These are phyloP conservation scores for Colletotrichum gigasporum DNA, from an alignment of 2,329 filamentous ascomycete genomes.

Conservation along the genomic window DNA sequence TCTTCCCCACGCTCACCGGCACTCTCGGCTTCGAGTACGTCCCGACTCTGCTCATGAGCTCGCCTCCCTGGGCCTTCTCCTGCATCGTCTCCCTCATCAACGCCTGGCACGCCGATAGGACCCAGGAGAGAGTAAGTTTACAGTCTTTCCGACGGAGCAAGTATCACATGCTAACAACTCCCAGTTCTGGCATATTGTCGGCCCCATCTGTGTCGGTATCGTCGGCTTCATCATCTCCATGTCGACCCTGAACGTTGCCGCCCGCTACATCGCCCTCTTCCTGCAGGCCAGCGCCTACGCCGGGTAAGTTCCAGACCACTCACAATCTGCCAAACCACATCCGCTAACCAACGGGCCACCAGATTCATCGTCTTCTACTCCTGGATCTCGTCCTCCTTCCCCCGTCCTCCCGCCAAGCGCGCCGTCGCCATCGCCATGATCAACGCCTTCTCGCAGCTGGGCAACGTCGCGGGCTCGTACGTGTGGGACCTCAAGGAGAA, in stretches of 20 bases:
- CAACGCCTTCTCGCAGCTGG: slow-evolving; percentile 67
- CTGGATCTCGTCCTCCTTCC: slow-evolving; percentile 67
- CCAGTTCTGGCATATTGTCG: slow-evolving; percentile 66
- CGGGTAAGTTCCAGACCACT: slow-evolving; percentile 38
- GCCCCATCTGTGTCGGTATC: slow-evolving; percentile 62
- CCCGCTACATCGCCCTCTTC: slow-evolving; percentile 69
- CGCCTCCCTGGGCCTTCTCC: slow-evolving; percentile 68
- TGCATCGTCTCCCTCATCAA: slow-evolving; percentile 64
- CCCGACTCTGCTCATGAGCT: slow-evolving; percentile 63
- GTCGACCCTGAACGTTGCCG: slow-evolving; percentile 63
- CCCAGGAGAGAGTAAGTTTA: slow-evolving; percentile 59
- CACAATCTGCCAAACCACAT: not conserved
- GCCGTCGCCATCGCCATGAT: slow-evolving; percentile 69
- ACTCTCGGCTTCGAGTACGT: slow-evolving; percentile 63
- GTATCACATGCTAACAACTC: not conserved
- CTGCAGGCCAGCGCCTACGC: slow-evolving; percentile 67
- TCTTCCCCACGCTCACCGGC: slow-evolving; percentile 63
- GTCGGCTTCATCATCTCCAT: slow-evolving; percentile 69
- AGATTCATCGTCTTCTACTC: slow-evolving; percentile 65
- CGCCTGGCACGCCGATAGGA: slow-evolving; percentile 65
- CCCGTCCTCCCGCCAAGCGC: slow-evolving; percentile 67
- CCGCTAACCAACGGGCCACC: slow-evolving; percentile 1
- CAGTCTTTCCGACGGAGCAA: no score
- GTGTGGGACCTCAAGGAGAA: slow-evolving; percentile 69
- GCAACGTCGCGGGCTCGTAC: slow-evolving; percentile 69